Conservation (phyloP, 352 stramenopile genomes). For the Phytophthora podocarpi region DNA sequence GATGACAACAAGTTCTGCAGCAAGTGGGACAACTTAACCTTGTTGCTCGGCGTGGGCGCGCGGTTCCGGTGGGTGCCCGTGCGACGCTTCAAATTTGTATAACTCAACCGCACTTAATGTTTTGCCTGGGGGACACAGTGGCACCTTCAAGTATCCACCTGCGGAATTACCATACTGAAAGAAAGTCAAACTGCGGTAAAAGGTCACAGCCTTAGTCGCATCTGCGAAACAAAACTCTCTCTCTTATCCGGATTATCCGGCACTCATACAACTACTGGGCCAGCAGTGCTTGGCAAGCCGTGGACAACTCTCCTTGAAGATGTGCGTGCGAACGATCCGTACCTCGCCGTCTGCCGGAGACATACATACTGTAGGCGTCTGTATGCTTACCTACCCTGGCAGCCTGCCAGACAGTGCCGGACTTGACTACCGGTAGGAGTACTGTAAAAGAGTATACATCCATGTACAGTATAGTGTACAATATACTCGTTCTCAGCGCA, state of each 20-base stretch:
- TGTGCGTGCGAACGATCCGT: slow-evolving; percentile 9
- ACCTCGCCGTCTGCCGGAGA: slow-evolving; percentile 20
- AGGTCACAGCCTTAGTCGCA: neutral
- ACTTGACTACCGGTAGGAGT: no score
- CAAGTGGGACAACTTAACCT: no score
- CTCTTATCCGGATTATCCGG: slow-evolving; percentile 17
- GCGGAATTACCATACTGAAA: slow-evolving; percentile 13
- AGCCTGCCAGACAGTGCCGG: no score
- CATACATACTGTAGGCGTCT: slow-evolving; percentile 3
- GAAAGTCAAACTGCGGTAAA: slow-evolving; percentile 12
- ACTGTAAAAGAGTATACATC: neutral
- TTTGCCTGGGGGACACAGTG: slow-evolving; percentile 2
- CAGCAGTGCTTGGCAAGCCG: slow-evolving; percentile 13
- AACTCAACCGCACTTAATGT: slow-evolving; percentile 9
- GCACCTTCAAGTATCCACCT: slow-evolving; percentile 5
- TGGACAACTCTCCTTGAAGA: slow-evolving; percentile 28
- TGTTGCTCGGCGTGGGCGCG: neutral
- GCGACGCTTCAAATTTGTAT: slow-evolving; percentile 10
- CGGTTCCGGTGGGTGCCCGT: slow-evolving; percentile 24
- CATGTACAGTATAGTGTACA: neutral
- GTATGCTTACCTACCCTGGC: no score
- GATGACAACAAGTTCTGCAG: neutral
- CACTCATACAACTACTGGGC: neutral
- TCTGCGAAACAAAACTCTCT: neutral
- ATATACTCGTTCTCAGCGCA: slow-evolving; percentile 13